Base-by-base conservation (phyloP, 192 early-diverging fungal species). In the Rhizophagus clarus region DNA sequence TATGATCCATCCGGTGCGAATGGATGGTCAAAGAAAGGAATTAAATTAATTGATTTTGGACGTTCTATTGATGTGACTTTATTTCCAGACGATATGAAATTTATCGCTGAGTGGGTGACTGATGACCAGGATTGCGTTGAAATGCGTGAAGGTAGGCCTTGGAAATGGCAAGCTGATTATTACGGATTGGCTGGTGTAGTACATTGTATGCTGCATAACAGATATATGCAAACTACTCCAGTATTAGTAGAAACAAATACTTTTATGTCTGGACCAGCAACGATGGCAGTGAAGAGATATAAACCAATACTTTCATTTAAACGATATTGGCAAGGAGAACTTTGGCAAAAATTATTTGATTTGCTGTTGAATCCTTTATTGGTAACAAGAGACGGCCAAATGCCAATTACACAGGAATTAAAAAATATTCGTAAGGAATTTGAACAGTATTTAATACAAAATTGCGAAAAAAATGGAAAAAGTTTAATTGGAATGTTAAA, bases 31-130 rank as follows among this genome's bases (percentile, higher is more conserved):
- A 28, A 79, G 45, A 78, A 79, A 49, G 70, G 77, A 2, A 66
- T 83, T 10, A 81, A 80, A 42, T 20, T 85, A 11, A 82, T 85
- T 51, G 84, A 85, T 49, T 85, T 85, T 63, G 84, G 84, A 14
- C 42, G 75, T 12, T 63, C 81, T 14, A 40, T 85, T 9, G 81
- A 85, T 66, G 34, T 79, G 15, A 82, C 40, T n/a, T 61, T 82
- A 34, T 85, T 78, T 51, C 26, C 68, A 2, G 24, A 49, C 1
- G 68, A 78, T 5, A 67, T 72, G 34, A 81, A 61, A 51, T 77
- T 82, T 32, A 26, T 81, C 20, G 72, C 45, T 37, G 47, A 72
- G n/a, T 84, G 83, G 80, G 3, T 49, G 7, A 49, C 66, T 5
- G 61, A 79, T 72, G 56, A 42, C 0, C 20, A 80, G 26, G 81